Base-by-base conservation (phyloP, 2,329 filamentous ascomycete genomes). In the Dendryphion nanum region DNA sequence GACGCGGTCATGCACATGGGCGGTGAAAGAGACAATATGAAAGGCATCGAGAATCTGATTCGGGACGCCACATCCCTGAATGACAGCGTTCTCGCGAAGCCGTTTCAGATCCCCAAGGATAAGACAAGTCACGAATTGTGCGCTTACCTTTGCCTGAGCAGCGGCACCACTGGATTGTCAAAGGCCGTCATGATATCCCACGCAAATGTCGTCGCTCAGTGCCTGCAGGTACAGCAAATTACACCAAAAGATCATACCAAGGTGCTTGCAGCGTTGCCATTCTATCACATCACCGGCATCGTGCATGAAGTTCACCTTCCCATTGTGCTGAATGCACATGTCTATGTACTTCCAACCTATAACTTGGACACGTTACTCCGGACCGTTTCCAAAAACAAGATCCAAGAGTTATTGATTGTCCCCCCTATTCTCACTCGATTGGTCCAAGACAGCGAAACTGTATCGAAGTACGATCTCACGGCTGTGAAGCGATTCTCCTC, bases 351-450 rank as follows among this genome's bases (percentile, higher is more conserved):
- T n/a, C 23, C 23, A 8, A 26, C 23, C 8, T 26, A 8, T n/a
- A 26, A 26, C n/a, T 26, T 26, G n/a, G 23, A 26, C n/a, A n/a
- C 8, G 8, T 8, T 26, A n/a, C 23, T 26, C 23, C 8, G n/a
- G n/a, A n/a, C n/a, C n/a, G 23, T 26, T 8, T 8, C 23, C 8
- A n/a, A 26, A 8, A 8, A 26, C 23, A 8, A n/a, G 23, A 26
- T 26, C 8, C 23, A n/a, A n/a, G 23, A 26, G 23, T n/a, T 26
- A 26, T n/a, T 26, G 23, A 26, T 26, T 8, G 23, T 26, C 8
- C 23, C 23, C n/a, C n/a, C 77, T 0, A 79, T 83, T 30, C 55
- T 83, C 3, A 82, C 83, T 47, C 70, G 77, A 2, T 66, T 84
- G 15, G 74, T 83, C 0, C 73, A 75, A 15, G 78, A 83, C 40